A percentile compares a stretch with the other conserved stretches of the same genome.
Conservation (phyloP, 2,329 filamentous ascomycete species). For the Cytospora leucostoma region DNA sequence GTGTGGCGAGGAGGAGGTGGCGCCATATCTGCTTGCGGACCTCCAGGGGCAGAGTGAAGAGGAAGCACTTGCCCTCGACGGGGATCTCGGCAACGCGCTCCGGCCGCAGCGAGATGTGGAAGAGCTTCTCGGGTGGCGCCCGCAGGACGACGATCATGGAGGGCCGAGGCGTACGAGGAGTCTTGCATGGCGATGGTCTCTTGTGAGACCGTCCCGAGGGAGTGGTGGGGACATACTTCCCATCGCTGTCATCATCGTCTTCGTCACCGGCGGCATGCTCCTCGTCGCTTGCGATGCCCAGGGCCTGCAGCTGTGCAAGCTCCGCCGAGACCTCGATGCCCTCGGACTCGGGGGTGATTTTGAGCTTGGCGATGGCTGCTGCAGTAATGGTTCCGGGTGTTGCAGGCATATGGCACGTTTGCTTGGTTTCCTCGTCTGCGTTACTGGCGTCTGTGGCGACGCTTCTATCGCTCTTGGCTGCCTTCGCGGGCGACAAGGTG, state of each 20-base stretch:
- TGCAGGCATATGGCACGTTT: not conserved
- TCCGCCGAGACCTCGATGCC: not conserved
- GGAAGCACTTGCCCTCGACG: constrained; percentile 6
- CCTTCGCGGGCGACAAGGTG: not conserved
- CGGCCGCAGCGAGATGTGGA: not conserved
- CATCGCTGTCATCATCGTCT: not conserved
- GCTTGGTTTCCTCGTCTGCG: too few species aligned
- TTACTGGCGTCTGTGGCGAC: not conserved
- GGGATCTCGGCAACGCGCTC: constrained; percentile 4
- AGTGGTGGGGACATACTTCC: not conserved
- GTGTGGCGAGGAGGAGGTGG: constrained; percentile 34
- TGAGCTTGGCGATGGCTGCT: not conserved
- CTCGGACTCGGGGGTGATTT: not conserved
- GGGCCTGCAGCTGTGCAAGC: not conserved
- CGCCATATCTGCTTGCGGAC: constrained; percentile 39
- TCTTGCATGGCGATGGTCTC: not conserved
- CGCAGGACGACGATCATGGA: constrained; percentile 3
- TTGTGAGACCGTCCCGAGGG: not conserved
- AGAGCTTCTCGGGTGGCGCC: not conserved
- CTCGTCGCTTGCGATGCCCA: not conserved
- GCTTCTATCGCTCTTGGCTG: not conserved
- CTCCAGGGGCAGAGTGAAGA: constrained; percentile 34
- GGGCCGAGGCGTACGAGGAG: not conserved
- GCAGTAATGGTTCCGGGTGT: not conserved
- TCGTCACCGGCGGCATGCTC: not conserved